Percentiles rank a stretch among this genome's conserved stretches.
These are phyloP conservation scores for Phlebiopsis flavidoalba DNA, from an alignment of 768 basidiomycete genomes.

Conservation along the genomic window DNA sequence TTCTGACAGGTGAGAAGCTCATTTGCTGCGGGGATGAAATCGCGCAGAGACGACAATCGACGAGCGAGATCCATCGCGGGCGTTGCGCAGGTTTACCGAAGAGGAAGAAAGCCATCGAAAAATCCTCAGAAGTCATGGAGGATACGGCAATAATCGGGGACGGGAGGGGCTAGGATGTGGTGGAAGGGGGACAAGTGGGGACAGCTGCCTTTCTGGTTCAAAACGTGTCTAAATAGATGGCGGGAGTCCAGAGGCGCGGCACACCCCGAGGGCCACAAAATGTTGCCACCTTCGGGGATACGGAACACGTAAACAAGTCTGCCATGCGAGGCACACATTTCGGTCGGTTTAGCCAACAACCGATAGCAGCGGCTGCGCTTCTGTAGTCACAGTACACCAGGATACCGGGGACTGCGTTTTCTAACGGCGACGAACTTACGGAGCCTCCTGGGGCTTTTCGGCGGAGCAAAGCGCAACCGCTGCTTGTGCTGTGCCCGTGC, in stretches of 20 bases:
- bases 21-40: slow-evolving; percentile 11
- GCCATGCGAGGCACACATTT: background rate
- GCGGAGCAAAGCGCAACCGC: slow-evolving; percentile 3
- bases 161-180: background rate
- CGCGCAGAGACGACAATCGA: slow-evolving; percentile 8
- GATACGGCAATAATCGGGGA: background rate
- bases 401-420: background rate
- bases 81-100: slow-evolving; percentile 1
- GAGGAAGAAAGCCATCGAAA: background rate
- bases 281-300: slow-evolving; percentile 9
- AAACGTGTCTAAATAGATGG: slow-evolving; percentile 16
- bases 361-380: background rate
- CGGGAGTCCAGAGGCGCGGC: slow-evolving; percentile 11
- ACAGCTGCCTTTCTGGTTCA: background rate
- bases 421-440: background rate
- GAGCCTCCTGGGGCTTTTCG: background rate
- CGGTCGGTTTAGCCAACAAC: background rate
- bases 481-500: slow-evolving; percentile 3
- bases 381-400: background rate
- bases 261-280: slow-evolving; percentile 6
- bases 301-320: slow-evolving; percentile 12
- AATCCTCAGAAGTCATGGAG: background rate
- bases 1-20: slow-evolving; percentile 5
- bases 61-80: slow-evolving; percentile 11
- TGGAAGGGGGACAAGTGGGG: background rate